These are phyloP conservation scores for Nadsonia starkeyi-henricii DNA, from an alignment of 1,139 yeast genomes.

Conservation along the genomic window DNA sequence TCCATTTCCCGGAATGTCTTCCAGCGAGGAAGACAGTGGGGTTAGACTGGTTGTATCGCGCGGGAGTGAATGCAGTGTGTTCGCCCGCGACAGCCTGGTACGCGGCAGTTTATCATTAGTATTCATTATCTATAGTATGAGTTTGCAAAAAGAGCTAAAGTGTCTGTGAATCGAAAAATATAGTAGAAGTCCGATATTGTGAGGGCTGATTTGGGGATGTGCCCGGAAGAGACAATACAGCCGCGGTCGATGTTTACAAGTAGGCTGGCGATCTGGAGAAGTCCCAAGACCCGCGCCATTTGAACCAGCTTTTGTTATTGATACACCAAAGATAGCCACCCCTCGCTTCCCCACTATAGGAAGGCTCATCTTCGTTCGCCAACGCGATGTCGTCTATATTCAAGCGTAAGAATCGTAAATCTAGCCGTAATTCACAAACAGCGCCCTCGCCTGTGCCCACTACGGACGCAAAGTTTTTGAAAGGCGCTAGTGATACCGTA, in stretches of 20 bases:
- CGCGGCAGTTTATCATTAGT: no score
- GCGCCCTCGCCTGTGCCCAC: neutral
- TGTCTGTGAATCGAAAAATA: no score
- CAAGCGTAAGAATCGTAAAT: neutral
- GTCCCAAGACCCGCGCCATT: slow-evolving; percentile 1
- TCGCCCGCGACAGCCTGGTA: no score
- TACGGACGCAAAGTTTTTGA: neutral
- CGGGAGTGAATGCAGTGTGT: no score
- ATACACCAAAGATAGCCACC: neutral
- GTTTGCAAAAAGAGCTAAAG: no score
- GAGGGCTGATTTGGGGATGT: no score
- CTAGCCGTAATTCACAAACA: neutral
- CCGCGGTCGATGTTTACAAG: slow-evolving; percentile 3
- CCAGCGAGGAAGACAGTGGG: no score
- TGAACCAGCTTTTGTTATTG: no score
- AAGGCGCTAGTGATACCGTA: neutral
- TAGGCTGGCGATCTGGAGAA: neutral
- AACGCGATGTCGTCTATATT: neutral
- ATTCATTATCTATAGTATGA: no score
- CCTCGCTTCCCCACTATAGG: neutral
- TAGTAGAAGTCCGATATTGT: no score
- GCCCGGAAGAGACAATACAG: slow-evolving; percentile 1
- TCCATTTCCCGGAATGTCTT: no score
- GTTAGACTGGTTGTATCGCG: no score
- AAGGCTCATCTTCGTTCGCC: neutral